Percentiles rank a stretch among this genome's conserved stretches.
Evolutionary conservation across 2,329 filamentous ascomycete genomes (phyloP).

Genomic region (Torrubiella hemipterigena): DNA sequence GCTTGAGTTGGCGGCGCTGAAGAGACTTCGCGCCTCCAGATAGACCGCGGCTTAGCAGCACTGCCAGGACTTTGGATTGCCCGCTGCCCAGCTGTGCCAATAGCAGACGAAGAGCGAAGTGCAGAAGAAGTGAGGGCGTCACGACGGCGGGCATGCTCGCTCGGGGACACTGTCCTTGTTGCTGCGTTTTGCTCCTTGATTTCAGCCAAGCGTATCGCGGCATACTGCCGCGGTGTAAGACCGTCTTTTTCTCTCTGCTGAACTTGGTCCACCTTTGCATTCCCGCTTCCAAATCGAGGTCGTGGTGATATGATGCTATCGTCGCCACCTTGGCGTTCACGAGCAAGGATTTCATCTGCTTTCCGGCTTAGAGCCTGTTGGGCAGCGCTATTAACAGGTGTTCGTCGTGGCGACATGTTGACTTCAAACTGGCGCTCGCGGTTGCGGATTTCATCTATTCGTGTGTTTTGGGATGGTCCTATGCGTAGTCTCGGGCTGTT

Average conservation of each 20-base stretch:
- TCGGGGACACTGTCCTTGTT: conserved; percentile 30
- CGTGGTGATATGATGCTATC: conserved; percentile 19
- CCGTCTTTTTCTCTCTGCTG: conserved; percentile 28
- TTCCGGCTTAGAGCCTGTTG: no score
- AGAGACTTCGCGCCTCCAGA: conserved; percentile 23
- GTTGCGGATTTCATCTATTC: conserved; percentile 23
- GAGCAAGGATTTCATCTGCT: no score
- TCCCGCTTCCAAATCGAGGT: conserved; percentile 18
- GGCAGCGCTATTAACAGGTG: no score
- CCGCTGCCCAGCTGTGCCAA: conserved; percentile 17
- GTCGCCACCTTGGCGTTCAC: no score
- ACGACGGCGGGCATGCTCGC: conserved; percentile 14
- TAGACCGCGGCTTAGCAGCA: conserved; percentile 18
- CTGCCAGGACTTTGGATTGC: conserved; percentile 28
- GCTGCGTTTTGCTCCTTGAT: conserved; percentile 38
- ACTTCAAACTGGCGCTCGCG: conserved; percentile 19
- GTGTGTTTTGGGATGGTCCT: conserved; percentile 13
- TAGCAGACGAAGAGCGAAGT: conserved; percentile 13
- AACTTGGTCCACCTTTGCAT: conserved; percentile 38
- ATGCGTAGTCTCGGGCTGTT: conserved; percentile 40
- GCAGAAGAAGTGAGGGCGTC: conserved; percentile 4
- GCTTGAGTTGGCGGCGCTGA: conserved; percentile 33
- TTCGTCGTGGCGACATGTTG: conserved; percentile 18
- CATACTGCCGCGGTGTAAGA: conserved; percentile 32
- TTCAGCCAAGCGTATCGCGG: conserved; percentile 38